phyloP scores from a whole-genome alignment of 345 rosid species.

The Gossypium ekmanianum region DNA sequence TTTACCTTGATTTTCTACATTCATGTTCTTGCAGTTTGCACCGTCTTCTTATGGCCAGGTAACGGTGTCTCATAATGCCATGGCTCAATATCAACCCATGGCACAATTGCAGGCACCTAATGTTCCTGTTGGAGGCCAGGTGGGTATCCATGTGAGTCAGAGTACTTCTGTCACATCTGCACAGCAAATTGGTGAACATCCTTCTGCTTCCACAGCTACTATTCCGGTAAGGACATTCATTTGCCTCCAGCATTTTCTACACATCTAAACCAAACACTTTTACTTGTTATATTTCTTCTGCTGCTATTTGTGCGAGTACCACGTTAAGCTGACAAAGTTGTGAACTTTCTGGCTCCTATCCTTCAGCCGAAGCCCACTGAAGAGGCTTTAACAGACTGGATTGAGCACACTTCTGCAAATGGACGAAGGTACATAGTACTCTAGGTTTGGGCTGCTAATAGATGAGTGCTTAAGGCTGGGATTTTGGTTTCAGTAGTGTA shows the following conservation, averaged over 20 bases:
- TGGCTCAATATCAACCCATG: constrained; percentile 48
- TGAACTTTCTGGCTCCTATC: constrained; percentile 35
- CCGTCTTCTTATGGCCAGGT: constrained; percentile 52
- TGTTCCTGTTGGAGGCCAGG: constrained; percentile 52
- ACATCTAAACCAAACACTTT: background rate
- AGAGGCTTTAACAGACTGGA: constrained; percentile 63
- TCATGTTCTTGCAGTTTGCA: constrained; percentile 50
- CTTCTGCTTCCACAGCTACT: constrained; percentile 33
- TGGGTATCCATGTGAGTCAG: constrained; percentile 40
- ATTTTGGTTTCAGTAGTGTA: background rate
- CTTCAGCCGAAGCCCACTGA: constrained; percentile 40
- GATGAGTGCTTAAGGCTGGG: background rate
- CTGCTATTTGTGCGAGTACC: background rate
- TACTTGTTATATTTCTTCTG: background rate
- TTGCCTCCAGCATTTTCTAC: background rate
- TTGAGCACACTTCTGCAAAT: constrained; percentile 74
- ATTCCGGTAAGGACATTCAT: constrained; percentile 33
- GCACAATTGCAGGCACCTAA: constrained; percentile 46
- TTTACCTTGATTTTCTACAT: constrained; percentile 16
- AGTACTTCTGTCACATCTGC: constrained; percentile 34
- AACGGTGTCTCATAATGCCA: constrained; percentile 35
- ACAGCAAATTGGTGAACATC: constrained; percentile 44
- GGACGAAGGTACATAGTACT: constrained; percentile 63
- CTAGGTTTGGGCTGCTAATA: background rate
- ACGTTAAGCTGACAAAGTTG: constrained; percentile 8